Base-by-base conservation (phyloP, 148 eudicot genomes). In the Simmondsia chinensis region DNA sequence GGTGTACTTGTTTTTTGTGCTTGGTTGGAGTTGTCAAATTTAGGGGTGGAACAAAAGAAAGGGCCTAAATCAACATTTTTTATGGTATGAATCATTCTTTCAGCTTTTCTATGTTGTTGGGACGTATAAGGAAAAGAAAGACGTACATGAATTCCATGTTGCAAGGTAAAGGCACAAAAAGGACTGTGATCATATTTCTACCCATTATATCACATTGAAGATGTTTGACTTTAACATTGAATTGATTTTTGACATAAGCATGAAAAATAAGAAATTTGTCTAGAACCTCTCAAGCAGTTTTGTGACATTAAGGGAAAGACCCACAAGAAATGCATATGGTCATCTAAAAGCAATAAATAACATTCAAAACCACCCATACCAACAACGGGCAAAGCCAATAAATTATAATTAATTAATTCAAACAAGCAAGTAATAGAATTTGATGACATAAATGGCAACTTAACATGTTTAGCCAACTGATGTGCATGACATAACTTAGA, bases 71-170 rank as follows among this genome's bases (percentile, higher is more conserved):
- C n/a, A n/a, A n/a, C n/a, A n/a, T n/a, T 35, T 4, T 49, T 35
- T 0, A 23, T 35, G 22, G 43, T 49, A 1, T 3, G 43, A 1
- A 49, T 35, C 4, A 49, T 49, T 8, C 43, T 6, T 22, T 49
- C 43, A 3, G 21, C 32, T 35, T 49, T 49, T 1, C 54, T 33
- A 23, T 49, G 22, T 35, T 49, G 42, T 35, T 35, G 43, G 23
- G 23, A 33, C 3, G 41, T 35, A 5, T 49, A 33, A 2, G 42
- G 42, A n/a, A 31, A 49, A 11, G 27, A 47, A 1, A 32, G 16
- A 9, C 17, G 27, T 12, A 20, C 5, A 6, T 31, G 3, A 5
- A 34, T 2, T 0, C 28, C 27, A n/a, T 18, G 8, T 1, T 16
- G 5, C 9, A 4, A n/a, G 1, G 34, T 4, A 12, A 5, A 20